Conservation (phyloP, 2,329 filamentous ascomycete genomes). For the Beauveria pseudobassiana region DNA sequence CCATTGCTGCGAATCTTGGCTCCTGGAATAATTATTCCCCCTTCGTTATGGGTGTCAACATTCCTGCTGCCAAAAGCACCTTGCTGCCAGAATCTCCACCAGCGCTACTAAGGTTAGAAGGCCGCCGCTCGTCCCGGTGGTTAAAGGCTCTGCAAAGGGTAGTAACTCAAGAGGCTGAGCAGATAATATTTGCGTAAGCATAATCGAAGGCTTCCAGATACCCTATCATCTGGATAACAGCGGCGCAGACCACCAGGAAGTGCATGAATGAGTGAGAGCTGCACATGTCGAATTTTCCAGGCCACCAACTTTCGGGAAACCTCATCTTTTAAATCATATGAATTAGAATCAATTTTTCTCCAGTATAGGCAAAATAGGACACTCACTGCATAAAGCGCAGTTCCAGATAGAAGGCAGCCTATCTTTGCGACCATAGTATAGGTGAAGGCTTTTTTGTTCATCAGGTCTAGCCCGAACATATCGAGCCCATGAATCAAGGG, state of each 20-base stretch:
- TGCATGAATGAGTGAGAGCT: constrained; percentile 8
- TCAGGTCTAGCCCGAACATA: constrained; percentile 27
- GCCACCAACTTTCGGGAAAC: constrained; percentile 6
- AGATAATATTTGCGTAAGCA: neutral
- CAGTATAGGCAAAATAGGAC: constrained; percentile 1
- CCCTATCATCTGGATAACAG: constrained; percentile 7
- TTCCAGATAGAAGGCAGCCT: constrained; percentile 27
- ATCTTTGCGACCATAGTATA: constrained; percentile 22
- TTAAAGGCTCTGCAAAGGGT: neutral
- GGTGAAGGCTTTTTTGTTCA: constrained; percentile 18
- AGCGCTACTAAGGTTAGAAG: neutral
- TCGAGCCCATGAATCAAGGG: constrained; percentile 30
- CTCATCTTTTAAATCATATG: constrained; percentile 8
- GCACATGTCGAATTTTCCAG: constrained; percentile 8
- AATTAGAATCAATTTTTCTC: constrained; percentile 14
- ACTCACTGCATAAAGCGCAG: constrained; percentile 32
- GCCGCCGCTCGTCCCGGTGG: neutral
- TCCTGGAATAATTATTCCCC: neutral
- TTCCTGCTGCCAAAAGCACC: neutral
- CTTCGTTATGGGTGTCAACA: neutral
- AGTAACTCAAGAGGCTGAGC: neutral
- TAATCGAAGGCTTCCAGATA: constrained; percentile 10
- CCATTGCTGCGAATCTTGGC: neutral
- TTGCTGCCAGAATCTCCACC: neutral
- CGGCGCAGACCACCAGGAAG: constrained; percentile 6